These are phyloP conservation scores for Auxenochlorella pyrenoidosa DNA, from an alignment of 139 green algal species.

Conservation along the genomic window DNA sequence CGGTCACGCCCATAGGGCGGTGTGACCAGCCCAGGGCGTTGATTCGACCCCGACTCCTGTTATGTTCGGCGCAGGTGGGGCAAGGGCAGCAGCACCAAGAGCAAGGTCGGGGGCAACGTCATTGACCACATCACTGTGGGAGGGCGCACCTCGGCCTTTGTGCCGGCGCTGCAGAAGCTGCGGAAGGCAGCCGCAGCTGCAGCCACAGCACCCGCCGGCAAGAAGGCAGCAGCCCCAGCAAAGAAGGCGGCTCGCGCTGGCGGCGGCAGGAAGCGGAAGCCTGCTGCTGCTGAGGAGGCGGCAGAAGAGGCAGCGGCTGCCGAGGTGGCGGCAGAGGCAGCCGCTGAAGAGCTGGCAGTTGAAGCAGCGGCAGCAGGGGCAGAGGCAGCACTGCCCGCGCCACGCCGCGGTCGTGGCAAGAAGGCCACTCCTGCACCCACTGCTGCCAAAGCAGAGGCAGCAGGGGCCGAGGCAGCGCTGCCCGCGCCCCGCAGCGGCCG, in stretches of 20 bases:
- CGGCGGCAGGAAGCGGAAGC: neutral
- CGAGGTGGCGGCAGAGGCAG: neutral
- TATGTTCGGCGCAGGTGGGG: conserved; percentile 57
- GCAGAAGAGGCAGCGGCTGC: neutral
- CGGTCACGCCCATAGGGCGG: neutral
- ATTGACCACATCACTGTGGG: conserved; percentile 82
- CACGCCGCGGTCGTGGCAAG: neutral
- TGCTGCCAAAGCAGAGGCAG: neutral
- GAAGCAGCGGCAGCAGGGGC: neutral
- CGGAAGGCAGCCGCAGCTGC: neutral
- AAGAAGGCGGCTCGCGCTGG: neutral
- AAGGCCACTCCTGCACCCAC: neutral
- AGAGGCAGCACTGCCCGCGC: neutral
- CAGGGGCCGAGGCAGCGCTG: neutral
- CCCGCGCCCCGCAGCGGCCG: neutral
- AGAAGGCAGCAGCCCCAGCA: neutral
- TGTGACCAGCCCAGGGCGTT: neutral
- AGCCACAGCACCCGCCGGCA: neutral
- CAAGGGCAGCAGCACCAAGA: conserved; percentile 58
- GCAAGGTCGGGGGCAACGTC: conserved; percentile 48
- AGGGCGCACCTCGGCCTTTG: conserved; percentile 66
- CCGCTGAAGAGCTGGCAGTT: neutral
- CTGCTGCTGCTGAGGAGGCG: neutral
- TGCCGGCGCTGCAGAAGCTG: conserved; percentile 80
- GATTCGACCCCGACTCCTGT: too few relatives aligned